Evolutionary conservation across 2,329 filamentous ascomycete species (phyloP), one percentile per base, ranked within the genome.

Genomic region (Lasiodiplodia sp.): DNA sequence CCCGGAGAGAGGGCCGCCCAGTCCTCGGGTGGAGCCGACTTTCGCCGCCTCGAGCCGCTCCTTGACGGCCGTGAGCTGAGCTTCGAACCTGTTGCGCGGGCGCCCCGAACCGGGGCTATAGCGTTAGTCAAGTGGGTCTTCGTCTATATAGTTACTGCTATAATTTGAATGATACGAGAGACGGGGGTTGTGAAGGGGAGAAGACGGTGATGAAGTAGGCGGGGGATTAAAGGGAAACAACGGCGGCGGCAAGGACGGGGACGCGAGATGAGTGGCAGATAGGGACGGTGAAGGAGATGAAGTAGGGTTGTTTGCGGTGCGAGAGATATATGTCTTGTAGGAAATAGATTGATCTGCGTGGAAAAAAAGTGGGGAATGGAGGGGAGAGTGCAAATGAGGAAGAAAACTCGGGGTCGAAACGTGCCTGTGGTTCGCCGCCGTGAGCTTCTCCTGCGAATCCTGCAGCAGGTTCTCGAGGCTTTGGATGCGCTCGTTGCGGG

Each of bases 381-480:
- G 47, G 58, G 52, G 58, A 52, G 57, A 49, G 68, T 38, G 53
- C 56, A 58, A 62, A 51, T 57, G 49, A 66, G 69, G 55, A 53
- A 47, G 40, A 70, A 68, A 44, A 34, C 34, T 70, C 67, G 68
- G 44, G 65, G 70, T 62, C 40, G 69, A 68, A 18, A 66, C 90
- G 75, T 90, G 97, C 96, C 96, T 92, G 83, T 98, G 95, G 81
- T 97, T 99, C 51, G 96, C 94, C 70, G 95, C 92, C 38, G 95
- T 97, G 79, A 99, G 88, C 85, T 99, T 99, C 86, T 99, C 96
- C 83, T 99, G 96, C 78, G 93, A 97, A 80, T 99, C 96, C 80
- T 97, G 94, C 75, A 99, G 87, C 77, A 99, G 84, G 76, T 88
- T 91, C 84, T 99, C 96, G 56, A 99, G 85, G 79, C 92, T 96